Evolutionary conservation across 805 yeast genomes (phyloP), one percentile per base, ranked within the genome.

Genomic region (Metschnikowia anglica): DNA sequence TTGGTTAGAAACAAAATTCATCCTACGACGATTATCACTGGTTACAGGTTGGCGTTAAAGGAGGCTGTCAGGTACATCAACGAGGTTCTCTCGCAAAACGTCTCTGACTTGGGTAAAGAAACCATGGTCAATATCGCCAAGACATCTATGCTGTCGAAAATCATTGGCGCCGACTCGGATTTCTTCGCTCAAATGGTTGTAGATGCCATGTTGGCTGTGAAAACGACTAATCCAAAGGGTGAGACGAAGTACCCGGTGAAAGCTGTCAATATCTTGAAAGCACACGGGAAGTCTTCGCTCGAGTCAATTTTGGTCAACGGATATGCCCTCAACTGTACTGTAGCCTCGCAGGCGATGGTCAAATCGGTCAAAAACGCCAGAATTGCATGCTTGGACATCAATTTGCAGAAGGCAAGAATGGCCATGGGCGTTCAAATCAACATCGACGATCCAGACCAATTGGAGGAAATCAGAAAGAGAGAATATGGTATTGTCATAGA

Each of bases 371-470:
- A 68, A 10, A 72, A 76, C 52, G 95, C 96, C 36, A 83, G 81
- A 55, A 86, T 89, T 54, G 97, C 97, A 2, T 81, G 88, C 53
- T 74, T 89, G 58, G 97, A 89, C 68, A 79, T 93, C 65, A 91
- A 95, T 67, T 73, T 93, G 60, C 99, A 95, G 64, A 91, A 90
- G 65, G 93, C 96, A 2, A 81, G 90, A 62, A 88, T 93, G 97
- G 97, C 97, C 31, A 81, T 93, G 81, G 99, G 99, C 42, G 98
- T 93, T 40, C 95, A 89, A 65, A 87, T 93, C 65, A 90, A 90
- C 62, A 88, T 93, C 60, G 96, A 88, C 56, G 97, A 93, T 63
- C 99, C 99, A 31, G 97, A 93, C 56, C 96, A 88, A 68, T 77
- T 93, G 55, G 99, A 93, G 71, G 86, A 87, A 56, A 88, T 89